Evolutionary conservation across 371 early-diverging fungal species (phyloP), one percentile per base, ranked within the genome.

Genomic region (Mucor racemosus): DNA sequence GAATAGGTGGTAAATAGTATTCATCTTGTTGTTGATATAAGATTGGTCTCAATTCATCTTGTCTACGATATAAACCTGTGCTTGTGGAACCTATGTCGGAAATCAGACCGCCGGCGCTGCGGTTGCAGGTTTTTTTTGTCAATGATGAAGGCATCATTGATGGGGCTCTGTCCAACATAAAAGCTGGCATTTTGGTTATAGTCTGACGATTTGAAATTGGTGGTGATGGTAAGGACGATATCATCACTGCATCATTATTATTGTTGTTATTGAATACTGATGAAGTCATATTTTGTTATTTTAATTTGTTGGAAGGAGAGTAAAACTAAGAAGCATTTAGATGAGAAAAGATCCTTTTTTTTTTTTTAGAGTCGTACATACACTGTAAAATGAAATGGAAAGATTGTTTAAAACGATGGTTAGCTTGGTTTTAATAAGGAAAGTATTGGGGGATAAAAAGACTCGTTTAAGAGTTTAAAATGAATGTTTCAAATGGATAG

Each of bases 1-100:
- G 78, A 57, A 80, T 71, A 40, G 80, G 71, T 35, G 80, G 80
- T 7, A 80, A 56, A 26, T 64, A 62, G 59, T 61, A 68, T 60
- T 57, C 65, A 39, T 53, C 50, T 40, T 65, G 48, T 34, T 36
- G 62, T 31, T 66, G 62, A 46, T 64, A 67, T 58, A 66, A 60
- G 26, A 69, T 58, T 36, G 73, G 67, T 64, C 62, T 60, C 35
- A 70, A 56, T 57, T 70, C 70, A 48, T 55, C 66, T 60, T 44
- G 44, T 17, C 38, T 38, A 17, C 44, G 44, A 44, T 17, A 62
- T 26, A 26, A 26, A 3, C 26, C 3, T 50, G 40, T 44, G 40
- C 60, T 55, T 55, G 64, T 64, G 60, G 48, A 65, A 69, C 69
- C 56, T 42, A 54, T 63, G 59, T 68, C 64, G 63, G 64, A 68